Conservation (phyloP, 306 rosid species). For the Phaseolus lunatus region DNA sequence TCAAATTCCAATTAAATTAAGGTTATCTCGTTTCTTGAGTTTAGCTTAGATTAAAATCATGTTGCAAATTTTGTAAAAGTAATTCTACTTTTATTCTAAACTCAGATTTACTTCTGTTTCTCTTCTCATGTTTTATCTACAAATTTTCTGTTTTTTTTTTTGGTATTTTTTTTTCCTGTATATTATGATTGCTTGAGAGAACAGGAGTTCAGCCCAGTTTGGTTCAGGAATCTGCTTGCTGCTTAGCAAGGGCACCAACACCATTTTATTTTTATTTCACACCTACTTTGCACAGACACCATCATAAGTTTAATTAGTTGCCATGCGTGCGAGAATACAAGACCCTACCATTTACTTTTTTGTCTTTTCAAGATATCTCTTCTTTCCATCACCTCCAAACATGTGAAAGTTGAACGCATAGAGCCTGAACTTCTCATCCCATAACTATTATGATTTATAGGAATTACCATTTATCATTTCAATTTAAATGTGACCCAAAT, state of each 20-base stretch:
- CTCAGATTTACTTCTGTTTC: too few relatives aligned
- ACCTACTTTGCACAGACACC: conserved; percentile 46
- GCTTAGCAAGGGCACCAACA: conserved; percentile 7
- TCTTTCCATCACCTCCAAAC: conserved; percentile 34
- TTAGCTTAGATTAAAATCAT: too few relatives aligned
- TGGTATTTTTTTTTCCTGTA: background rate
- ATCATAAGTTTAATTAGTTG: conserved; percentile 52
- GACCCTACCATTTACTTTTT: conserved; percentile 52
- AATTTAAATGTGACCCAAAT: conserved; percentile 11
- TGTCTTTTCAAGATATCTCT: conserved; percentile 46
- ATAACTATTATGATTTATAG: conserved; percentile 15
- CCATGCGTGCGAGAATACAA: conserved; percentile 49
- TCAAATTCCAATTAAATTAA: background rate
- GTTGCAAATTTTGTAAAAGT: too few relatives aligned
- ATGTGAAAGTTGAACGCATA: conserved; percentile 16
- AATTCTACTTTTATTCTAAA: too few relatives aligned
- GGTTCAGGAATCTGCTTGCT: conserved; percentile 17
- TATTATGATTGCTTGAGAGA: conserved; percentile 9
- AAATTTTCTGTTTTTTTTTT: background rate
- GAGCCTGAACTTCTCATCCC: conserved; percentile 27
- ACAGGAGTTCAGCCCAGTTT: background rate
- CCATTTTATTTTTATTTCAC: conserved; percentile 37
- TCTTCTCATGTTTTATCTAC: background rate
- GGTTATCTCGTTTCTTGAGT: too few relatives aligned
- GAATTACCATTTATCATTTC: conserved; percentile 24